A percentile compares a stretch with the other conserved stretches of the same genome.
Conservation (phyloP, 1,139 yeast species). For the Kodamaea anthophila region DNA sequence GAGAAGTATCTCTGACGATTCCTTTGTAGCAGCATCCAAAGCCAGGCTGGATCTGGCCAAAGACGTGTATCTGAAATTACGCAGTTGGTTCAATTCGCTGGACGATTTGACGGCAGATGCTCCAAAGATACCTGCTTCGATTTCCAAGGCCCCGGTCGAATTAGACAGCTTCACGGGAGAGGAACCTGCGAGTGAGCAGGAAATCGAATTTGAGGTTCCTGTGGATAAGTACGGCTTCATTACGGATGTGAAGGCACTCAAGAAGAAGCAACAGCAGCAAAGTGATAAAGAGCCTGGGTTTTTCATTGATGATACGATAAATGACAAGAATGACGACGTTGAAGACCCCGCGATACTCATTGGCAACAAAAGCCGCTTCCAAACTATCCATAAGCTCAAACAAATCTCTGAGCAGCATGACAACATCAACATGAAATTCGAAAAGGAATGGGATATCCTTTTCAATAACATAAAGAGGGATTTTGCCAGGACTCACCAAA, state of each 20-base stretch:
- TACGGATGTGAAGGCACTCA: conserved; percentile 13
- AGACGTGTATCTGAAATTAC: conserved; percentile 2
- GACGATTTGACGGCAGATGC: conserved; percentile 12
- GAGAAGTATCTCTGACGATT: conserved; percentile 1
- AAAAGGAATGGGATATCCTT: conserved; percentile 31
- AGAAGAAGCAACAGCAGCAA: neutral
- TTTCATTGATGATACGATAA: neutral
- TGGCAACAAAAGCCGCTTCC: conserved; percentile 11
- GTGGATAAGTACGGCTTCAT: conserved; percentile 52
- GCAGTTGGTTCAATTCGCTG: conserved; percentile 15
- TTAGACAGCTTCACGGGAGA: conserved; percentile 29
- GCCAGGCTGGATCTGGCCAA: conserved; percentile 1
- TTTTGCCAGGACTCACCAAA: conserved; percentile 15
- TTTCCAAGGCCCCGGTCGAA: conserved; percentile 35
- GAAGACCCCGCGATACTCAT: conserved; percentile 11
- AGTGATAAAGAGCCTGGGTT: too few species aligned
- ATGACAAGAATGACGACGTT: neutral
- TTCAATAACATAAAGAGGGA: conserved; percentile 22
- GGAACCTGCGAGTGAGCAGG: conserved; percentile 2
- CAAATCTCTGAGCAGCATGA: conserved; percentile 32
- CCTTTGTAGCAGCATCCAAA: neutral
- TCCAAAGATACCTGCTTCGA: conserved; percentile 5
- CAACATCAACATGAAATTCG: conserved; percentile 21
- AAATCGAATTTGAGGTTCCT: conserved; percentile 13
- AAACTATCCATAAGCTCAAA: conserved; percentile 22